phyloP scores from a whole-genome alignment of 2,329 filamentous ascomycete genomes.

The Blumeria graminis region DNA sequence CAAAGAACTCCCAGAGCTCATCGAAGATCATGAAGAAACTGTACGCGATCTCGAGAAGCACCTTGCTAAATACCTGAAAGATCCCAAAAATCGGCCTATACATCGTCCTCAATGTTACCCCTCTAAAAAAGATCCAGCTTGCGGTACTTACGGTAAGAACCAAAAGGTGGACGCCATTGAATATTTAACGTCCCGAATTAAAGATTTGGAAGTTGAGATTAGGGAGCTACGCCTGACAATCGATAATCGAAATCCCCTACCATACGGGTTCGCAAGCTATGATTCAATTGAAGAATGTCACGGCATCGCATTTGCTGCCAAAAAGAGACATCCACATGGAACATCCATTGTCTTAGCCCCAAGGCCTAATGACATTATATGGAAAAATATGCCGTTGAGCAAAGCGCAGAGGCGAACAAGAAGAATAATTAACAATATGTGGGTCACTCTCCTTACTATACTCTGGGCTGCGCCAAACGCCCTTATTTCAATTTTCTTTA shows the following conservation, averaged over 20 bases:
- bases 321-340: conserved; percentile 58
- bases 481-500: conserved; percentile 78
- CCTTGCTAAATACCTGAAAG: conserved; percentile 72
- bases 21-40: conserved; percentile 57
- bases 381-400: conserved; percentile 68
- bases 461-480: conserved; percentile 84
- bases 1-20: conserved; percentile 65
- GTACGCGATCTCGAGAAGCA: conserved; percentile 67
- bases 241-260: conserved; percentile 68
- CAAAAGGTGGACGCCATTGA: conserved; percentile 85
- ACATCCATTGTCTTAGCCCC: conserved; percentile 60
- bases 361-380: conserved; percentile 77
- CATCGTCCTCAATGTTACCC: conserved; percentile 57
- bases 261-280: conserved; percentile 89
- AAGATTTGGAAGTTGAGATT: conserved; percentile 59
- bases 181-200: conserved; percentile 69
- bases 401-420: conserved; percentile 45
- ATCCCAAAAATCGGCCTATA: conserved; percentile 56
- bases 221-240: conserved; percentile 59
- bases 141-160: conserved; percentile 34
- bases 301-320: conserved; percentile 57
- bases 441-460: conserved; percentile 58
- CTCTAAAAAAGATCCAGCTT: conserved; percentile 53
- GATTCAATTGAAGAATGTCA: conserved; percentile 74
- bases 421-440: conserved; percentile 57